These are phyloP conservation scores for Postia placenta DNA, from an alignment of 768 basidiomycete genomes.

Conservation along the genomic window DNA sequence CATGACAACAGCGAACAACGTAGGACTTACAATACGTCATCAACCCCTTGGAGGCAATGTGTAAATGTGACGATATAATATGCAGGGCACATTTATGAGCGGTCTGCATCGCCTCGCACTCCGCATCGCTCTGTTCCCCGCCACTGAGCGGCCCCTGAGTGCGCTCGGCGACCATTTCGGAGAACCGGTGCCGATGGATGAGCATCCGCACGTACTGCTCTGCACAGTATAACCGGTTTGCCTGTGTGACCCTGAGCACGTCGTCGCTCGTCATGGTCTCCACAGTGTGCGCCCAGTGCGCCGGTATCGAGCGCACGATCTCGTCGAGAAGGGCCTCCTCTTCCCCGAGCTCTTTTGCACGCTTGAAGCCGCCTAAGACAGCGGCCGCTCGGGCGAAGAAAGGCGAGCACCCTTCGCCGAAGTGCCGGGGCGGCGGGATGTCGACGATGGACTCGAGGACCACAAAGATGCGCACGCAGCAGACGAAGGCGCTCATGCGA, in stretches of 20 bases:
- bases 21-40: constrained; percentile 87
- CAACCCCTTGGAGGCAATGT: constrained; percentile 79
- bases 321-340: constrained; percentile 81
- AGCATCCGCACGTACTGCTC: constrained; percentile 85
- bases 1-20: too few relatives aligned
- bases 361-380: constrained; percentile 55
- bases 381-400: constrained; percentile 71
- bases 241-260: constrained; percentile 85
- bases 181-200: constrained; percentile 84
- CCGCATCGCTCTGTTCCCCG: constrained; percentile 59
- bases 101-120: constrained; percentile 71
- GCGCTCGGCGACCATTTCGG: constrained; percentile 68
- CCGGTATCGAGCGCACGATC: constrained; percentile 62
- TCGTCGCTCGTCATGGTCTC: constrained; percentile 82
- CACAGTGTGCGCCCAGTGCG: constrained; percentile 73
- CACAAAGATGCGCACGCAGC: constrained; percentile 71
- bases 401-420: constrained; percentile 55
- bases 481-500: constrained; percentile 77
- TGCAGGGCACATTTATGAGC: constrained; percentile 76
- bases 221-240: constrained; percentile 78
- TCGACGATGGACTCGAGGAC: constrained; percentile 87
- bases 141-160: constrained; percentile 36
- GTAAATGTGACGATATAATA: constrained; percentile 76
- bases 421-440: constrained; percentile 60
- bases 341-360: constrained; percentile 64